Base-by-base conservation (phyloP, 2,329 filamentous ascomycete genomes). In the Exophiala xenobiotica region DNA sequence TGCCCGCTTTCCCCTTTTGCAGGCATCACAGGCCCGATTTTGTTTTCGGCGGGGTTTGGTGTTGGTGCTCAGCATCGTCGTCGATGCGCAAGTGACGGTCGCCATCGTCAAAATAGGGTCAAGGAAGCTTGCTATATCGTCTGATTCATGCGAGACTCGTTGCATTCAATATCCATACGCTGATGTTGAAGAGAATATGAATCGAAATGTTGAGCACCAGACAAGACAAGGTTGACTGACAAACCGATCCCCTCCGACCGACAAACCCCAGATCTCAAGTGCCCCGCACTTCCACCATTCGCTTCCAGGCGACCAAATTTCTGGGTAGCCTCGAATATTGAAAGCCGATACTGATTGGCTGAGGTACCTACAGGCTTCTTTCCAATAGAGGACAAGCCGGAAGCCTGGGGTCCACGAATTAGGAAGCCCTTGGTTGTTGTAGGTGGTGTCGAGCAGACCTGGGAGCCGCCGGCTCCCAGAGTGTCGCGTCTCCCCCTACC, bases 1-100 rank as follows among this genome's bases (percentile, higher is more conserved):
- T 4, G 69, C 71, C 48, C 71, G 62, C 57, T 75, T 75, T 18
- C 73, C 72, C 54, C 70, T 71, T 18, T 73, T 67, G 57, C 73
- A 76, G 49, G 72, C 72, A 51, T 76, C 73, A 55, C 73, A 76
- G 53, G 72, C 74, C 38, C 72, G 66, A 51, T 73, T 68, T 51
- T 74, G 71, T 49, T 69, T 69, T 45, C 70, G 66, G 29, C 47
- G 52, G 16, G 37, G 29, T 33, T 33, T 33, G 5, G 29, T 16
- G 29, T 33, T 33, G 2, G 29, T 14, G 18, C 18, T 33, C 29
- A 33, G 8, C 29, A 33, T 3, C 18, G 29, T 33, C 9, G 14
- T 33, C n/a, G 29, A 16, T 16, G 29, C 11, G 18, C 29, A 33
- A 16, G 29, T 33, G n/a, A 33, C 29, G 18, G 29, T 33, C 29